Percentiles rank a stretch among this genome's conserved stretches.
Evolutionary conservation across 1,284 basidiomycete species (phyloP).

Genomic region (Trametes pubescens): DNA sequence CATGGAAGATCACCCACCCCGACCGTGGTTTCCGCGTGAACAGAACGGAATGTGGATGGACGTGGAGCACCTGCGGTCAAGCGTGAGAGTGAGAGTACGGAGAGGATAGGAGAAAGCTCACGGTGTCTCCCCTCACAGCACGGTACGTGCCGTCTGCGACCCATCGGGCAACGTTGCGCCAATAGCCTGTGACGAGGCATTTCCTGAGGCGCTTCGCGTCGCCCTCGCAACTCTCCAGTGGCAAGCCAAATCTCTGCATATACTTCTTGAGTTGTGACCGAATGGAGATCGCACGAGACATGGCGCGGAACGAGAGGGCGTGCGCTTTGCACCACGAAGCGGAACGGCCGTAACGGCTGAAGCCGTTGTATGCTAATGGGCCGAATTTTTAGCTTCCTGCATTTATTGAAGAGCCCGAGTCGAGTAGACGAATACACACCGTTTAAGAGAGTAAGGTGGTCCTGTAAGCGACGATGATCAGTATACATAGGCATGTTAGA

Average conservation of each 20-base stretch:
- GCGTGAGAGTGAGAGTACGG: background rate
- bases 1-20: slow-evolving; percentile 95
- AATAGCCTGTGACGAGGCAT: slow-evolving; percentile 93
- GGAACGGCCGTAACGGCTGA: slow-evolving; percentile 82
- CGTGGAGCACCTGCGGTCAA: slow-evolving; percentile 73
- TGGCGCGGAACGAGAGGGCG: slow-evolving; percentile 89
- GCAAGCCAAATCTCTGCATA: slow-evolving; percentile 86
- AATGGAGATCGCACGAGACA: slow-evolving; percentile 93
- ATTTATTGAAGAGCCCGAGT: too few relatives aligned
- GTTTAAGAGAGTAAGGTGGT: slow-evolving; percentile 92
- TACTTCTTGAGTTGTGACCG: slow-evolving; percentile 93
- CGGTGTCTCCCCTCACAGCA: slow-evolving; percentile 83
- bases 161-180: slow-evolving; percentile 93
- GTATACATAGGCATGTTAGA: background rate
- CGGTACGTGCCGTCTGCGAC: slow-evolving; percentile 89
- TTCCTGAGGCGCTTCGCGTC: slow-evolving; percentile 81
- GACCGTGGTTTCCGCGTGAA: slow-evolving; percentile 92
- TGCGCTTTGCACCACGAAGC: slow-evolving; percentile 94
- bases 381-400: background rate
- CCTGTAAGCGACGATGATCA: slow-evolving; percentile 53
- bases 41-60: slow-evolving; percentile 93
- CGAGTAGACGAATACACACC: slow-evolving; percentile 53
- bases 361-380: slow-evolving; percentile 87
- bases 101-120: slow-evolving; percentile 46
- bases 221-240: slow-evolving; percentile 83